Conservation (phyloP, 495 filamentous ascomycete species). For the Xylona heveae region DNA sequence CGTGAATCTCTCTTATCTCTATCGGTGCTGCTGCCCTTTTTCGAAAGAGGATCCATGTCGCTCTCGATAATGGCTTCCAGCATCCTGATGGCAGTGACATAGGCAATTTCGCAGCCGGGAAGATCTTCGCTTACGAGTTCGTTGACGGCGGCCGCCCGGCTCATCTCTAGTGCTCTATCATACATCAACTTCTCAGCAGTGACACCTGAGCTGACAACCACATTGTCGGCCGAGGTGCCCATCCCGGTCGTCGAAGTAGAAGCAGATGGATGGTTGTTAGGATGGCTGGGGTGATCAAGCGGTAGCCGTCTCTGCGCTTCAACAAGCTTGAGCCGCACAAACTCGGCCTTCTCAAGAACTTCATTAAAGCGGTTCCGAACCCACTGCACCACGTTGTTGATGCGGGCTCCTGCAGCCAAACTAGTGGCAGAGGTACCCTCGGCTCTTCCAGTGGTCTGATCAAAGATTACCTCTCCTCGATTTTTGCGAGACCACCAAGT, state of each 20-base stretch:
- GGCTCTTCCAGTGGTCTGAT: constrained; percentile 21
- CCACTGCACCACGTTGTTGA: constrained; percentile 93
- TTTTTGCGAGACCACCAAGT: constrained; percentile 75
- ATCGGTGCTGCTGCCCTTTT: constrained; percentile 9
- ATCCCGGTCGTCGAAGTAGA: constrained; percentile 25
- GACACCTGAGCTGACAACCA: constrained; percentile 51
- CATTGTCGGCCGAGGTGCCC: constrained; percentile 35
- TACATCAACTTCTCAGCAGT: constrained; percentile 97
- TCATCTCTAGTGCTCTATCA: constrained; percentile 93
- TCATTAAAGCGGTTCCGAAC: constrained; percentile 87
- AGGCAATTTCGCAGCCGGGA: constrained; percentile 73
- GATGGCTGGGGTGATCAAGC: constrained; percentile 66
- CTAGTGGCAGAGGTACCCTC: constrained; percentile 19
- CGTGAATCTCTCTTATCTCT: constrained; percentile 11
- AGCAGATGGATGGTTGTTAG: constrained; percentile 42
- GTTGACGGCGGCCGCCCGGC: constrained; percentile 76
- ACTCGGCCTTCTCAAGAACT: constrained; percentile 82
- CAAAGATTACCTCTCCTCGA: constrained; percentile 35
- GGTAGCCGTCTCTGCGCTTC: constrained; percentile 75
- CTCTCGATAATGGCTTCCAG: constrained; percentile 81
- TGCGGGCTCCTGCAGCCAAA: constrained; percentile 40
- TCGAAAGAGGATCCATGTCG: constrained; percentile 35
- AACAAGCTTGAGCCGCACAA: constrained; percentile 67
- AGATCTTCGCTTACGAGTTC: constrained; percentile 87
- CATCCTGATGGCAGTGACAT: constrained; percentile 79